phyloP scores from a whole-genome alignment of 345 rosid genomes.

The Toxicodendron radicans region DNA sequence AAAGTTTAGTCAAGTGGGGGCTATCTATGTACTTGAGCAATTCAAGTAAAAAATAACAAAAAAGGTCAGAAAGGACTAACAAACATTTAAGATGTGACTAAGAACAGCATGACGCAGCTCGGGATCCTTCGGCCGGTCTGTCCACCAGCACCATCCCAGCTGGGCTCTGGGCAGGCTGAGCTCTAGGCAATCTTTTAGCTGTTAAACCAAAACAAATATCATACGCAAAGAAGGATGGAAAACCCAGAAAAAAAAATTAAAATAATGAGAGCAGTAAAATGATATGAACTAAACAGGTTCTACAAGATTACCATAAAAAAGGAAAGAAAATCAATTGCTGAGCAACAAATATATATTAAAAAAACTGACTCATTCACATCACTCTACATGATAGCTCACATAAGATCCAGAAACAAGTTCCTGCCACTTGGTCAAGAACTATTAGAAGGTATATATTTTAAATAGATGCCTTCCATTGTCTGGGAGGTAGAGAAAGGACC shows the following conservation, averaged over 20 bases:
- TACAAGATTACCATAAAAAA: not conserved
- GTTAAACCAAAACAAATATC: constrained; percentile 16
- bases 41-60: not conserved
- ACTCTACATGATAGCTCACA: too few relatives aligned
- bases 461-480: too few relatives aligned
- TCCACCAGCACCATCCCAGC: constrained; percentile 51
- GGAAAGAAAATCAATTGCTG: too few relatives aligned
- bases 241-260: not conserved
- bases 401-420: too few relatives aligned
- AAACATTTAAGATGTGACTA: not conserved
- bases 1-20: not conserved
- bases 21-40: not conserved
- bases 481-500: too few relatives aligned
- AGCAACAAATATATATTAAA: too few relatives aligned
- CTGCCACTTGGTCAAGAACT: too few relatives aligned
- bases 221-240: not conserved
- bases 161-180: constrained; percentile 59
- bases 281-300: not conserved
- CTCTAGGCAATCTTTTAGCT: constrained; percentile 64
- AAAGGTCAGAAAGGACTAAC: not conserved
- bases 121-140: constrained; percentile 36
- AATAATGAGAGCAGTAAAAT: not conserved
- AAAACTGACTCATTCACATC: too few relatives aligned
- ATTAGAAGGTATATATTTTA: too few relatives aligned
- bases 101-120: constrained; percentile 51